Conservation (phyloP, 352 stramenopile species). For the Globisporangium paddicum region DNA sequence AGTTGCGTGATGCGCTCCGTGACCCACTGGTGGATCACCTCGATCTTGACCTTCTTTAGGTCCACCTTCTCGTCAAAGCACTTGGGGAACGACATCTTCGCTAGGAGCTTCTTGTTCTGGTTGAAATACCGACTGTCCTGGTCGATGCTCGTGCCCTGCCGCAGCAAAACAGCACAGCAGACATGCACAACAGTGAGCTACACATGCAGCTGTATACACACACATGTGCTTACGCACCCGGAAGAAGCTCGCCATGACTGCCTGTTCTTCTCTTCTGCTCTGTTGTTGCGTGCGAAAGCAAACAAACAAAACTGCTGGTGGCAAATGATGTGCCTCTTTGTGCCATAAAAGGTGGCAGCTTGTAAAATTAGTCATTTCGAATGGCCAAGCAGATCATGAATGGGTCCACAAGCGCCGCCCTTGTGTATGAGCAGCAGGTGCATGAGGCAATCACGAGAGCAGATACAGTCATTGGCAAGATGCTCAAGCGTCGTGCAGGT, state of each 20-base stretch:
- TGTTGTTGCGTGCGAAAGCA: neutral
- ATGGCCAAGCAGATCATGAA: slow-evolving; percentile 8
- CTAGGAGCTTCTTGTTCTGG: slow-evolving; percentile 88
- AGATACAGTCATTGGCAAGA: neutral
- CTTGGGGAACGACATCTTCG: slow-evolving; percentile 74
- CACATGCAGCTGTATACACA: neutral
- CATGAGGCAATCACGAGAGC: neutral
- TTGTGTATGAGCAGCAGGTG: too few species aligned
- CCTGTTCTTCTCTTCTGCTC: neutral
- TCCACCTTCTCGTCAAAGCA: slow-evolving; percentile 81
- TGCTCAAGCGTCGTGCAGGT: neutral
- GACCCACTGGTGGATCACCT: slow-evolving; percentile 90
- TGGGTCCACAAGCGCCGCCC: neutral
- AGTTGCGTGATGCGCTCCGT: slow-evolving; percentile 81
- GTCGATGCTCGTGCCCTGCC: slow-evolving; percentile 54
- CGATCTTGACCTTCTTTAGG: slow-evolving; percentile 87
- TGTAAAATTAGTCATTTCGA: neutral
- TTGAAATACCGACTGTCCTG: slow-evolving; percentile 86
- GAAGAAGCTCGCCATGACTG: slow-evolving; percentile 30
- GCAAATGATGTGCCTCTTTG: neutral
- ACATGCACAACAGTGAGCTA: neutral
- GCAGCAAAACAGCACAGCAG: neutral
- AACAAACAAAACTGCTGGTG: neutral
- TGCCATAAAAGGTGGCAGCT: neutral
- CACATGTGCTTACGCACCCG: slow-evolving; percentile 16